Conservation (phyloP, 1,284 basidiomycete genomes). For the Schizopora paradoxa region DNA sequence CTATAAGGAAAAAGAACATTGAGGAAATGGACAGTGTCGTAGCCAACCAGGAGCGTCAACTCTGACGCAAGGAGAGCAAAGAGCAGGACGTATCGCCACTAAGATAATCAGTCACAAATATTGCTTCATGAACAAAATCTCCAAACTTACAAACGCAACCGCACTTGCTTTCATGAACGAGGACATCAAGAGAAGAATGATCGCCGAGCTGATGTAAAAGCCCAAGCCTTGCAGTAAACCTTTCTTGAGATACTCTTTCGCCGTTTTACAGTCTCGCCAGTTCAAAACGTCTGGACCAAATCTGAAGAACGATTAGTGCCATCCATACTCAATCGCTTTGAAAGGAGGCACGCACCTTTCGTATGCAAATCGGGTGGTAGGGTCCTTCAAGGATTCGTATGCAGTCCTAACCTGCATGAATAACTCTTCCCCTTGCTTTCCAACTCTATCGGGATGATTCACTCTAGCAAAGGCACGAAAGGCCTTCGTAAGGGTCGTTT, state of each 20-base stretch:
- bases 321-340: conserved; percentile 3
- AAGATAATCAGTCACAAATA: conserved; percentile 12
- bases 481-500: conserved; percentile 60
- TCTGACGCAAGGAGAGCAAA: conserved; percentile 54
- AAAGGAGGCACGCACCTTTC: conserved; percentile 49
- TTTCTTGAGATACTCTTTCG: conserved; percentile 63
- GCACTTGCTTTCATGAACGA: conserved; percentile 54
- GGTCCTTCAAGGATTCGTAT: conserved; percentile 77
- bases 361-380: conserved; percentile 79
- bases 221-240: conserved; percentile 64
- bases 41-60: conserved; percentile 41
- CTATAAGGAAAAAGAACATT: conserved; percentile 54
- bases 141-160: conserved; percentile 58
- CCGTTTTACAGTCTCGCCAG: conserved; percentile 65
- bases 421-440: conserved; percentile 51
- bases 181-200: conserved; percentile 57
- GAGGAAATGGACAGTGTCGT: conserved; percentile 31
- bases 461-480: conserved; percentile 71
- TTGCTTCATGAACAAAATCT: conserved; percentile 11
- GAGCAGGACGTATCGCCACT: conserved; percentile 78
- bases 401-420: conserved; percentile 75
- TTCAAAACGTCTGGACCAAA: conserved; percentile 70
- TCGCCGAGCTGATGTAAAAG: conserved; percentile 66
- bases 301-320: conserved; percentile 30
- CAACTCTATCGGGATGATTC: conserved; percentile 78